These are phyloP conservation scores for Perilla frutescens DNA, from an alignment of 257 asterid genomes.

Conservation along the genomic window DNA sequence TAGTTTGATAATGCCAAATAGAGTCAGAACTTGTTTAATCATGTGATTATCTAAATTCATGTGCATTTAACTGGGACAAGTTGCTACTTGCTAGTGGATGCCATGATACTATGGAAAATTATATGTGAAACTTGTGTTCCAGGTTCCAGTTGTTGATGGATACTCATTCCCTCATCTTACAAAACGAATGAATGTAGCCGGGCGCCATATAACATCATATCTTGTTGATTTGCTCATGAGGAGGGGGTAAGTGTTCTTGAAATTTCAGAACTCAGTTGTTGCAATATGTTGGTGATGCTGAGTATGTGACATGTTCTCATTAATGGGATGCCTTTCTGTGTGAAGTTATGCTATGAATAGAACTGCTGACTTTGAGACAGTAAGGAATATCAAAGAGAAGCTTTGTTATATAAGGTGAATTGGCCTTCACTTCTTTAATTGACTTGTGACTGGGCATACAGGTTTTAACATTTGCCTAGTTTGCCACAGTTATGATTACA, in stretches of 20 bases:
- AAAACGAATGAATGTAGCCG: constrained; percentile 95
- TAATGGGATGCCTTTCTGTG: constrained; percentile 34
- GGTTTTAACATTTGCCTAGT: constrained; percentile 28
- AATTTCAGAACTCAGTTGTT: constrained; percentile 22
- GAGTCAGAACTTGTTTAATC: constrained; percentile 6
- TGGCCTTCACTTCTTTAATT: constrained; percentile 22
- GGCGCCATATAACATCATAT: constrained; percentile 94
- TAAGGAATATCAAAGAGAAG: constrained; percentile 93
- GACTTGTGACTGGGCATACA: constrained; percentile 1
- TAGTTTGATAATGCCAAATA: constrained; percentile 12
- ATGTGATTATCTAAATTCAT: constrained; percentile 4
- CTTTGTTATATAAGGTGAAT: constrained; percentile 90
- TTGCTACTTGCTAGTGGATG: neutral
- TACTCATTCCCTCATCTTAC: constrained; percentile 99
- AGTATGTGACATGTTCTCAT: constrained; percentile 27
- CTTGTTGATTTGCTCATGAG: constrained; percentile 88
- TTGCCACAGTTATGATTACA: constrained; percentile 83
- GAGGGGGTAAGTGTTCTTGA: constrained; percentile 72
- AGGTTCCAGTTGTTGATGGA: constrained; percentile 99
- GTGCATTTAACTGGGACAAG: constrained; percentile 21
- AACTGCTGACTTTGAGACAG: constrained; percentile 95
- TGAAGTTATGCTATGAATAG: constrained; percentile 92
- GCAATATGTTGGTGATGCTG: constrained; percentile 27
- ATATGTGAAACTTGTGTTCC: constrained; percentile 31
- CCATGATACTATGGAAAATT: constrained; percentile 17